Base-by-base conservation (phyloP, 768 basidiomycete species). In the Lepiota venenata region DNA sequence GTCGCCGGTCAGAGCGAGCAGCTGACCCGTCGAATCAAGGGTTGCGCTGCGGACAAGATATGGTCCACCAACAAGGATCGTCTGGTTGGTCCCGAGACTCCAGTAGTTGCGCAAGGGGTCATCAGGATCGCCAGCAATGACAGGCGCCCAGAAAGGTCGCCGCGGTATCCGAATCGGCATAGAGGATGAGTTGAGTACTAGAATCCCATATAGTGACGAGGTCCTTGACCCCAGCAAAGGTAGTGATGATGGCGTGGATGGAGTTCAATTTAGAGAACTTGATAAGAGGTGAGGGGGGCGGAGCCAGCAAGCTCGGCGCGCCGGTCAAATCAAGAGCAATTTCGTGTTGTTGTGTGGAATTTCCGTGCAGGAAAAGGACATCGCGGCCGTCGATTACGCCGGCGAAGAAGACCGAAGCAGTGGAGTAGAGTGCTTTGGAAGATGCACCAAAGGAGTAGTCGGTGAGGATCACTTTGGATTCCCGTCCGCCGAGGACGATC, bases 121-220 rank as follows among this genome's bases (percentile, higher is more conserved):
- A 3, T 63, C 66, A 4, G 66, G 58, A 5, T 63, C 58, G 0
- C 70, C 68, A 4, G 83, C 67, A 40, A 92, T 73, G 15, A 80
- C 76, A 1, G 92, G 92, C 4, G 85, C 75, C 84, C 87, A 93
- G 72, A 91, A n/a, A 90, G 0, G 84, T 85, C 27, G 76, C 79
- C 2, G 85, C 84, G 0, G 86, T 87, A 12, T 63, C 69, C 0
- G 82, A 75, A 62, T 92, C 89, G 6, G 82, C 80, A 61, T 75
- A 91, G 11, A 92, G 69, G 22, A 93, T 67, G 16, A 91, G 75
- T 60, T 88, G 85, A 1, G 76, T 77, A 41, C 78, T 72, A 0
- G 86, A 84, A 57, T 91, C 88, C 73, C 80, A 82, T 22, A 89
- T 61, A 0, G 85, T 82, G 39, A 85, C 70, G 3, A 88, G 69